These are phyloP conservation scores for Thuidium tamariscinum DNA, from an alignment of 225 moss, liverwort and hornwort species.

Conservation along the genomic window DNA sequence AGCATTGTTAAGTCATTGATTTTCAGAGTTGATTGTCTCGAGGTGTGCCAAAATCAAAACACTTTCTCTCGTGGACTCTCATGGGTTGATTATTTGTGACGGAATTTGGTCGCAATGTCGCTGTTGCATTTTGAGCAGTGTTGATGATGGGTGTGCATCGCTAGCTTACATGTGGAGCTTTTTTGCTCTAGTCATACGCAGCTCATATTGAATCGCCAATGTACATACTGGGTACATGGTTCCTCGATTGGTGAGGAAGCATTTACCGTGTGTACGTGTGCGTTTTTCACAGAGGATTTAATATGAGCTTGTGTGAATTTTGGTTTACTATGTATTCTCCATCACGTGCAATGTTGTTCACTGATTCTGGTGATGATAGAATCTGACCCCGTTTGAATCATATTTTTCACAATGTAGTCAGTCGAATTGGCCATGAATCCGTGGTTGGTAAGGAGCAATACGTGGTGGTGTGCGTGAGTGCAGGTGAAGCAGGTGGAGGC, in stretches of 20 bases:
- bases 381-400: too few species aligned
- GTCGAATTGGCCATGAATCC: background rate
- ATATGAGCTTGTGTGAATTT: background rate
- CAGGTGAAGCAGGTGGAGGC: conserved; percentile 35
- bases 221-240: background rate
- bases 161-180: background rate
- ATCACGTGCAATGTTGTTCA: background rate
- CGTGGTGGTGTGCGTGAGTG: background rate
- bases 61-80: too few species aligned
- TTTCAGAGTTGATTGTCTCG: background rate
- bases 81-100: background rate
- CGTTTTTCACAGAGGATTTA: background rate
- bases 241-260: background rate
- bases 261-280: background rate
- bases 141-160: background rate
- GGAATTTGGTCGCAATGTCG: background rate
- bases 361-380: background rate
- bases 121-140: background rate
- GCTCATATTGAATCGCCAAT: background rate
- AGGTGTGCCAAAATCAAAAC: background rate
- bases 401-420: background rate
- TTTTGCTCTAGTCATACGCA: background rate
- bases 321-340: background rate
- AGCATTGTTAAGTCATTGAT: background rate
- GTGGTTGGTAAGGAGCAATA: background rate